Evolutionary conservation across 306 rosid genomes (phyloP), one percentile per base, ranked within the genome.

Genomic region (Acacia melanoxylon): DNA sequence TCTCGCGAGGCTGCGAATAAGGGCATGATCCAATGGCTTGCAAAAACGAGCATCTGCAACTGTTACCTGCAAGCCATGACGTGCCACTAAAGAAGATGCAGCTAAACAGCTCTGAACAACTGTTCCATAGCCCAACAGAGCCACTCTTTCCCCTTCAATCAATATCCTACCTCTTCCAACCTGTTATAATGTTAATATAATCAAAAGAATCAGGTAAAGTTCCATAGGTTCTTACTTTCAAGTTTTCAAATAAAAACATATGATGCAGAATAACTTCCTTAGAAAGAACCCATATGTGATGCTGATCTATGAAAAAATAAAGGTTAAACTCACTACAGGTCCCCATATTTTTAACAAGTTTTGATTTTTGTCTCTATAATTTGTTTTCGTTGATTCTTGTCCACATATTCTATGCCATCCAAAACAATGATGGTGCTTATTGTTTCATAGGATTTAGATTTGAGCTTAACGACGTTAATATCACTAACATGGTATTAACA

Each of bases 131-230:
- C 97, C 98, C 87, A 95, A 84, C 58, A 95, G 91, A 20, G 95
- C 98, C 52, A 91, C 95, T 87, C 97, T 90, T 85, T 95, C 92
- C 8, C 98, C 98, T 90, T 91, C 98, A 62, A 90, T 69, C 84
- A 95, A 70, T 75, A 88, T 88, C 82, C 93, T 87, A 33, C 98
- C 97, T 81, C 80, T 95, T 44, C 98, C 98, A 58, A 95, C 85
- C 97, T 90, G 86, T 76, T 61, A 40, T 56, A 81, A 77, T 58
- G 88, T n/a, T 56, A 81, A 77, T 58, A 89, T n/a, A 76, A 87
- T 44, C 48, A 73, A 61, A 61, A 59, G 2, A 11, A 4, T 59
- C 14, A 59, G 33, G 6, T n/a, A 59, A 59, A 22, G 66, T 25
- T 59, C 31, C 33, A n/a, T 10, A 10, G 16, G 16, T 10, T 1